Evolutionary conservation across 371 early-diverging fungal genomes (phyloP).

Genomic region (Mortierella sp.): DNA sequence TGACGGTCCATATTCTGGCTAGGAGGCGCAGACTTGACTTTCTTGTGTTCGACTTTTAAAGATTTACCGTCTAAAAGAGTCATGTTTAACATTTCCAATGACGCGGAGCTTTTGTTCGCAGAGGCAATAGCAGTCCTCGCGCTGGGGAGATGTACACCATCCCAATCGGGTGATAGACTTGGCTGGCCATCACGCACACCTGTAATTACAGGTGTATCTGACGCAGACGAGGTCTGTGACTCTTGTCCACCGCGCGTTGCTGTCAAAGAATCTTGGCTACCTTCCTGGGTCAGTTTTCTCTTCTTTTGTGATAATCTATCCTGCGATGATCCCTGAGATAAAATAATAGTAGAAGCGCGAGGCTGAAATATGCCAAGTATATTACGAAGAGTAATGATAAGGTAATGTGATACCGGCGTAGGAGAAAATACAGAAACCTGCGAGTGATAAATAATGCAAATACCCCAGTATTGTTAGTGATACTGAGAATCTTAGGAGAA

Average conservation of each 20-base stretch:
- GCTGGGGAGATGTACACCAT: background rate
- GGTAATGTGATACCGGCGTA: conserved; percentile 39
- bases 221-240: background rate
- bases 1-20: background rate
- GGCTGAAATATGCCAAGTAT: conserved; percentile 31
- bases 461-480: no score
- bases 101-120: background rate
- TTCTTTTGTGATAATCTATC: conserved; percentile 34
- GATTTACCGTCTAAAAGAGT: background rate
- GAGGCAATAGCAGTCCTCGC: background rate
- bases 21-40: background rate
- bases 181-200: background rate
- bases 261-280: conserved; percentile 7
- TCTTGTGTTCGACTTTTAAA: background rate
- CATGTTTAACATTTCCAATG: background rate
- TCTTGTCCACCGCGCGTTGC: background rate
- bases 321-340: conserved; percentile 45
- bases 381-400: conserved; percentile 41
- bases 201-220: background rate
- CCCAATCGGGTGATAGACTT: conserved; percentile 9
- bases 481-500: no score
- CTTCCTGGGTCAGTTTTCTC: background rate
- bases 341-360: conserved; percentile 9
- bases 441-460: background rate
- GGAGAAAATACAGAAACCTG: conserved; percentile 51